Conservation (phyloP, 2,329 filamentous ascomycete genomes). For the Ceratocystis alfenasii region DNA sequence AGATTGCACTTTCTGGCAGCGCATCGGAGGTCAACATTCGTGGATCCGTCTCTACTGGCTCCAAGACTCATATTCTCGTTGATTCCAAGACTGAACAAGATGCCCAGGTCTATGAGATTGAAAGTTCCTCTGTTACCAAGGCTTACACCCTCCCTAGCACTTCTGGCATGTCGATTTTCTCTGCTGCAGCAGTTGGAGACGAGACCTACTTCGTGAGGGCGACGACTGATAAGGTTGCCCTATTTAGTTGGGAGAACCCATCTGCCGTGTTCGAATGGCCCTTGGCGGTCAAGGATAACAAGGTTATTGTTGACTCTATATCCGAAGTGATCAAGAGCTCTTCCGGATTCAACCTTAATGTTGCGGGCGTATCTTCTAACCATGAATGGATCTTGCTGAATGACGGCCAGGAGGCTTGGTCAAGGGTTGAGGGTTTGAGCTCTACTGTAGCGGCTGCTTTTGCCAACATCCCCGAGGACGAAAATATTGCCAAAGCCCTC, state of each 20-base stretch:
- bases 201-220: constrained; percentile 85
- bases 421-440: constrained; percentile 69
- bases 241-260: constrained; percentile 67
- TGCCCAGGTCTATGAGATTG: constrained; percentile 57
- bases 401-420: constrained; percentile 73
- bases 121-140: constrained; percentile 33
- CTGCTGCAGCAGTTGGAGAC: constrained; percentile 61
- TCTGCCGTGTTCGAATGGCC: constrained; percentile 66
- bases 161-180: constrained; percentile 60
- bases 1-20: constrained; percentile 39
- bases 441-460: constrained; percentile 68
- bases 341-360: constrained; percentile 56
- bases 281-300: constrained; percentile 36
- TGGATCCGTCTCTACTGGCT: constrained; percentile 58
- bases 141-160: constrained; percentile 68
- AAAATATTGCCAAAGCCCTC: constrained; percentile 65
- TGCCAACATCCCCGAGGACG: constrained; percentile 61
- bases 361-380: constrained; percentile 44
- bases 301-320: constrained; percentile 51
- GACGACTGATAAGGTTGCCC: constrained; percentile 58
- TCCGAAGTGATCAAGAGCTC: constrained; percentile 72
- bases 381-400: constrained; percentile 72
- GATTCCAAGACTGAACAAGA: constrained; percentile 67
- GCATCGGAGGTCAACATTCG: constrained; percentile 52
- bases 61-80: constrained; percentile 71